Evolutionary conservation across 2,329 filamentous ascomycete genomes (phyloP).

Genomic region (Phialophora chinensis): DNA sequence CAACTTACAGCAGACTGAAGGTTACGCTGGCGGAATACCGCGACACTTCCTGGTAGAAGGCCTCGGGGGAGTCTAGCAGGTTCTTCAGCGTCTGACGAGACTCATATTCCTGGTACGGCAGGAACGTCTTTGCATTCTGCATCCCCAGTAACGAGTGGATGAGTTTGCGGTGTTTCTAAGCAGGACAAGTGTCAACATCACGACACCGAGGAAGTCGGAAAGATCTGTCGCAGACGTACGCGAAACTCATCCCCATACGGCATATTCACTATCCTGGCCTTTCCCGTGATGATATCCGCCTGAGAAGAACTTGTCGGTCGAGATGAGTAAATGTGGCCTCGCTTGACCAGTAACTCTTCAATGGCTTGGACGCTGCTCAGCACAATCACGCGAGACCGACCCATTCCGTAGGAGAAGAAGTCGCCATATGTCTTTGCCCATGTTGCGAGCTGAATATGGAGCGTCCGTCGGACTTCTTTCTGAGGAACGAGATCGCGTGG

Average conservation of each 20-base stretch:
- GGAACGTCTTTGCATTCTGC: constrained; percentile 17
- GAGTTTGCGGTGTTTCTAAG: constrained; percentile 17
- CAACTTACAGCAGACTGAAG: constrained; percentile 11
- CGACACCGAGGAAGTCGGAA: background rate
- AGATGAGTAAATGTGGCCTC: constrained; percentile 12
- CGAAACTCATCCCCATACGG: constrained; percentile 18
- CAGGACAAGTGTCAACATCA: background rate
- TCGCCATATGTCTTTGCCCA: constrained; percentile 19
- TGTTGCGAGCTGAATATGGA: constrained; percentile 11
- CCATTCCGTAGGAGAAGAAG: constrained; percentile 20
- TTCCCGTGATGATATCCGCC: constrained; percentile 16
- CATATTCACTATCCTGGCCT: constrained; percentile 19
- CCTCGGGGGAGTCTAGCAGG: background rate
- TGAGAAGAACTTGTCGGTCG: constrained; percentile 12
- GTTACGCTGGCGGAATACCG: constrained; percentile 17
- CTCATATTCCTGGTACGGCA: constrained; percentile 17
- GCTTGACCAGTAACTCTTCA: constrained; percentile 15
- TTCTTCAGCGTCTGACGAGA: constrained; percentile 12
- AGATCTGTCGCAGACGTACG: background rate
- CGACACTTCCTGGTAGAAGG: constrained; percentile 13
- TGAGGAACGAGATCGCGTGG: background rate
- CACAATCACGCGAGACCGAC: constrained; percentile 8
- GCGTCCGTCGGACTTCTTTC: background rate
- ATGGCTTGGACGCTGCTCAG: constrained; percentile 20
- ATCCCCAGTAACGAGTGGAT: constrained; percentile 15